Evolutionary conservation across 148 eudicot species (phyloP).

Genomic region (Chenopodium album): DNA sequence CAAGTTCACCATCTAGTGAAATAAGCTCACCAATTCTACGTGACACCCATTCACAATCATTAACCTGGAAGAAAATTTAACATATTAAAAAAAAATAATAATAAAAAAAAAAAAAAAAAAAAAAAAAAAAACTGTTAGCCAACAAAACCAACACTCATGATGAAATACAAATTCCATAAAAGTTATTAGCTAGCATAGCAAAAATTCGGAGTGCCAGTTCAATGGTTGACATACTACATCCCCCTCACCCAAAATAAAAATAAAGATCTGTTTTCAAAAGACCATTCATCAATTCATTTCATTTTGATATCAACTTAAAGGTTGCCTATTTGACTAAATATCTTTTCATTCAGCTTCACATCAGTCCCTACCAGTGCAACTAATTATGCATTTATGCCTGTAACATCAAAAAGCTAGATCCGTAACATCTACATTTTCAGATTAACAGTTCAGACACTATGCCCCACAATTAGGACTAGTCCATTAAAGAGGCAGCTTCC

Average conservation of each 20-base stretch:
- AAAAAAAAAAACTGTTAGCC: background rate
- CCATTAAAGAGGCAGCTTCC: background rate
- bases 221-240: background rate
- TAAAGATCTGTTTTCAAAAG: background rate
- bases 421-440: background rate
- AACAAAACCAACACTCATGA: background rate
- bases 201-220: background rate
- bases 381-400: background rate
- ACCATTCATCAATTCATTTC: background rate
- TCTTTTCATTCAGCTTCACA: background rate
- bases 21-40: slow-evolving; percentile 74
- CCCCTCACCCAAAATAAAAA: background rate
- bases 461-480: background rate
- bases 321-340: background rate
- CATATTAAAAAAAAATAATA: too few species aligned
- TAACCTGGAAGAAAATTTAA: slow-evolving; percentile 46
- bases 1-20: slow-evolving; percentile 63
- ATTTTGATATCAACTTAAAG: background rate
- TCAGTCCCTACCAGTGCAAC: background rate
- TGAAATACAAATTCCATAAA: background rate
- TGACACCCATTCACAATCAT: slow-evolving; percentile 69
- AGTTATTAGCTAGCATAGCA: background rate
- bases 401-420: background rate
- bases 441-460: background rate
- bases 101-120: too few species aligned